These are phyloP conservation scores for Ascocoryne sarcoides DNA, from an alignment of 2,329 filamentous ascomycete species.

Conservation along the genomic window DNA sequence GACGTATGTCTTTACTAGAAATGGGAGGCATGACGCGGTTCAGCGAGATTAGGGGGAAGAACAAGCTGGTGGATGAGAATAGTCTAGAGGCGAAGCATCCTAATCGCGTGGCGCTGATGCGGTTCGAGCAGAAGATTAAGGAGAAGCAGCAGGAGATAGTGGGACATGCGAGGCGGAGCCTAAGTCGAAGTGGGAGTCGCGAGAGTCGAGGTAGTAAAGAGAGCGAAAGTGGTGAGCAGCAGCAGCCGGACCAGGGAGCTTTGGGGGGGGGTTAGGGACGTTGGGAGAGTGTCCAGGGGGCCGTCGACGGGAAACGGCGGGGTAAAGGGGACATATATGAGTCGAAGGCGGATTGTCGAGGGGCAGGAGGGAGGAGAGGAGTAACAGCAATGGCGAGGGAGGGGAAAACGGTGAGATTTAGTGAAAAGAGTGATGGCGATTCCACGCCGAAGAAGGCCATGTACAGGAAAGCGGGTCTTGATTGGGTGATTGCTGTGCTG, in stretches of 20 bases:
- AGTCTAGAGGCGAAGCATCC: constrained; percentile 26
- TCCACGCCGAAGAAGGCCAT: too few species aligned
- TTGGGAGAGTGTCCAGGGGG: constrained; percentile 4
- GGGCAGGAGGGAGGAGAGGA: constrained; percentile 4
- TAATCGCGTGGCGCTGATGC: constrained; percentile 21
- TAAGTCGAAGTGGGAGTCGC: constrained; percentile 18
- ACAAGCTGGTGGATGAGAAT: constrained; percentile 43
- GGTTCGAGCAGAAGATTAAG: constrained; percentile 16
- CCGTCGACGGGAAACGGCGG: constrained; percentile 16
- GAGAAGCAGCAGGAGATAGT: constrained; percentile 18
- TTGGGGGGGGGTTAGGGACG: constrained; percentile 17
- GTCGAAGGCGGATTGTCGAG: constrained; percentile 7
- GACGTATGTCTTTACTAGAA: constrained; percentile 64
- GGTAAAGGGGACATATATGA: too few species aligned
- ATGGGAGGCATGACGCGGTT: constrained; percentile 59
- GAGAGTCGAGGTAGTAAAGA: constrained; percentile 11
- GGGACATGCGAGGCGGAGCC: constrained; percentile 13
- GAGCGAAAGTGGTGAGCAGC: constrained; percentile 7
- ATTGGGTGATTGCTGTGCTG: too few species aligned
- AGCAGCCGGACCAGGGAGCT: constrained; percentile 14
- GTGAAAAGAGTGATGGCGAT: too few species aligned
- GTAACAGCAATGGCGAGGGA: constrained; percentile 6
- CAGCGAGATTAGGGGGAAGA: constrained; percentile 60
- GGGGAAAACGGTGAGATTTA: too few species aligned
- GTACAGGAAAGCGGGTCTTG: too few species aligned